Evolutionary conservation across 2,329 filamentous ascomycete species (phyloP), one percentile per base, ranked within the genome.

Genomic region (Rhinocladiella mackenziei): DNA sequence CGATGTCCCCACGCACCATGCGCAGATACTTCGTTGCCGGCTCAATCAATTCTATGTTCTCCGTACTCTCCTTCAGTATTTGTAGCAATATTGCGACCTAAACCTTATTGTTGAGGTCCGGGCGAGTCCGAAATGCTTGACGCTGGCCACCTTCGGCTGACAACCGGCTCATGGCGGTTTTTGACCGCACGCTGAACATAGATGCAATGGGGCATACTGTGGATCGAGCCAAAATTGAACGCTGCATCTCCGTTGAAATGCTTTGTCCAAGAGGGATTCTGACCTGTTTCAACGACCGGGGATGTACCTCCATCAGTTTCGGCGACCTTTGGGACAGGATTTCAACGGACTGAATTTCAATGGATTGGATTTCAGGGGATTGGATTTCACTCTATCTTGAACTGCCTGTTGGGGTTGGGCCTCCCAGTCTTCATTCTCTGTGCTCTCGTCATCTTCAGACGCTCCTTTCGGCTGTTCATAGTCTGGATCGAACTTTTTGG

Each of bases 21-120:
- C 68, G 63, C 11, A 83, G 60, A 54, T 83, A 83, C 48, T 72
- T 75, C 29, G 66, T 70, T 2, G 80, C 80, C 19, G 69, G 59
- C 8, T 73, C 69, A 8, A 82, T 66, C 5, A 79, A 60, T 14
- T 75, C 67, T 18, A 65, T 65, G 8, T 72, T 66, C 57, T 84
- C 81, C 0, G 69, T 72, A 42, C 75, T 80, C 40, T 69, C 63
- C 55, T 78, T 78, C 15, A 88, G 62, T 0, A 76, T 74, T 43
- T 78, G 73, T 11, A 88, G 65, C 72, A 87, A 83, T 14, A 75
- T 66, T 41, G 75, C 71, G 11, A 88, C 70, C 57, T 86, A 75
- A 2, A 73, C 75, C 50, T 84, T 77, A 2, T 78, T 78, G 41
- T 68, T 69, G 39, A 86, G 70, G 58, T 81, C 77, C 10, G 80